Evolutionary conservation across 768 basidiomycete species (phyloP).

Genomic region (Serpula lacrymans): DNA sequence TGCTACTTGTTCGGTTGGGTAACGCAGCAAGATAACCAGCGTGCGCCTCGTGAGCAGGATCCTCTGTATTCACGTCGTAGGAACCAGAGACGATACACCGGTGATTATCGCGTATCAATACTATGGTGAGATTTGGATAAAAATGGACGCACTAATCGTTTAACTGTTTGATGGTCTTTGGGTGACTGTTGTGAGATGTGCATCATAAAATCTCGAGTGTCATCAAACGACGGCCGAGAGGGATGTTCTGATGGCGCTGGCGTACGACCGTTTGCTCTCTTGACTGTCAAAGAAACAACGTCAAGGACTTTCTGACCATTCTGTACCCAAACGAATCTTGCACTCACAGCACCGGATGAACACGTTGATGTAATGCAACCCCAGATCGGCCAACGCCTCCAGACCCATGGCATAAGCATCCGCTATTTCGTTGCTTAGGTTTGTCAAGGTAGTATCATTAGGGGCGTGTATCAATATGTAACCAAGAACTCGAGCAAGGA

Average conservation of each 20-base stretch:
- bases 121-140: slow-evolving; percentile 2
- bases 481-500: no score
- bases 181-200: slow-evolving; percentile 7
- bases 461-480: no score
- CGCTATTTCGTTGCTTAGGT: no score
- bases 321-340: no score
- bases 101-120: slow-evolving; percentile 19
- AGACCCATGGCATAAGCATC: no score
- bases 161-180: slow-evolving; percentile 8
- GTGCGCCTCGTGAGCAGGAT: background rate
- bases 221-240: slow-evolving; percentile 16
- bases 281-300: slow-evolving; percentile 13
- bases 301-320: no score
- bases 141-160: slow-evolving; percentile 5
- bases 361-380: no score
- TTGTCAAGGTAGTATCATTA: no score
- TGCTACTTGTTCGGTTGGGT: background rate
- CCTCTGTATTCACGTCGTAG: background rate
- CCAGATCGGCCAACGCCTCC: no score
- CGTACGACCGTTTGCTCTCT: slow-evolving; percentile 14
- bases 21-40: background rate
- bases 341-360: no score
- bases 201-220: background rate
- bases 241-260: slow-evolving; percentile 13
- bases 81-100: slow-evolving; percentile 12